These are phyloP conservation scores for Didymella keratinophila DNA, from an alignment of 2,329 filamentous ascomycete genomes.

Conservation along the genomic window DNA sequence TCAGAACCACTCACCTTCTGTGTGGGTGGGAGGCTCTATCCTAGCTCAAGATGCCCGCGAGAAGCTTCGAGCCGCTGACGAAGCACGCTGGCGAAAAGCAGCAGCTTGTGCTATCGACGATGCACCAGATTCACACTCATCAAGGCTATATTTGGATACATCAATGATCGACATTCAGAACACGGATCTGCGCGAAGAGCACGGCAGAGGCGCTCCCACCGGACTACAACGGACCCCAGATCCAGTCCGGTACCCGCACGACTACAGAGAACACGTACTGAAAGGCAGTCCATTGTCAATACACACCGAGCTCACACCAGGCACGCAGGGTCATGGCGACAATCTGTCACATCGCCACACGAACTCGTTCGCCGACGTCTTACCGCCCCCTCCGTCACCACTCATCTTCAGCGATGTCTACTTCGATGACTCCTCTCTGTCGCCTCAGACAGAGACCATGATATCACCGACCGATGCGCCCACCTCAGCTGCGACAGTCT, in stretches of 20 bases:
- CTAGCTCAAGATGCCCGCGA: constrained; percentile 35
- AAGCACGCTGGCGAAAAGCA: constrained; percentile 28
- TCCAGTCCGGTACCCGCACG: constrained; percentile 5
- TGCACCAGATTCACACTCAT: neutral
- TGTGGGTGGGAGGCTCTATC: constrained; percentile 32
- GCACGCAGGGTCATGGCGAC: neutral
- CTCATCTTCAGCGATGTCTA: constrained; percentile 30
- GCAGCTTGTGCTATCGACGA: constrained; percentile 1
- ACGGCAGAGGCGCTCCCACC: neutral
- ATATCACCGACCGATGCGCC: constrained; percentile 26
- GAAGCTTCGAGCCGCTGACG: constrained; percentile 35
- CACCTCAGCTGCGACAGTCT: constrained; percentile 25
- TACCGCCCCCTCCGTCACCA: constrained; percentile 16
- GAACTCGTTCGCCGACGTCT: neutral
- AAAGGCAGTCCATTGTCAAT: neutral
- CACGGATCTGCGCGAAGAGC: neutral
- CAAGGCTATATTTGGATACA: constrained; percentile 3
- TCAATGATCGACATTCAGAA: neutral
- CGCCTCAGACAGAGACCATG: constrained; percentile 3
- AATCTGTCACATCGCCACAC: neutral
- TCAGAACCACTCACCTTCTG: constrained; percentile 1
- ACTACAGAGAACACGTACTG: constrained; percentile 1
- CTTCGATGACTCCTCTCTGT: constrained; percentile 23
- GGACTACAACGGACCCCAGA: neutral
- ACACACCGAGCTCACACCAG: neutral